Conservation (phyloP, 2,329 filamentous ascomycete species). For the Colletotrichum gigasporum region DNA sequence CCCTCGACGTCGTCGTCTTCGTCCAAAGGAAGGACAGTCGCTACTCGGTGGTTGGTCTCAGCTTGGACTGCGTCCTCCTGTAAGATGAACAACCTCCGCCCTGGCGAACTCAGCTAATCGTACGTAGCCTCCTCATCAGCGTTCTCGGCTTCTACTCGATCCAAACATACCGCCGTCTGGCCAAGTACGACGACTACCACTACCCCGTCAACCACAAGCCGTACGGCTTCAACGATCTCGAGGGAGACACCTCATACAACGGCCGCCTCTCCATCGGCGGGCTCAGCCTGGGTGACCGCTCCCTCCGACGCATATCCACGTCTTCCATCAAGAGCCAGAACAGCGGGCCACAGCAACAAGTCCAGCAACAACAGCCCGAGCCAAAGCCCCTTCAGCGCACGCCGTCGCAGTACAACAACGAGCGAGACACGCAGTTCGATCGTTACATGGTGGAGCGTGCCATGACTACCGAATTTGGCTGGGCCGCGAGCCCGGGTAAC, state of each 20-base stretch:
- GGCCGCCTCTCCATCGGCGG: conserved; percentile 29
- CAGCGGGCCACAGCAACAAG: conserved; percentile 3
- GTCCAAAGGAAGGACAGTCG: conserved; percentile 52
- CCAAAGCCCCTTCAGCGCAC: conserved; percentile 3
- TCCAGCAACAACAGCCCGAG: neutral
- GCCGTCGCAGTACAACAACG: conserved; percentile 36
- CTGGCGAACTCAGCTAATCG: neutral
- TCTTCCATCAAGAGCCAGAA: conserved; percentile 24
- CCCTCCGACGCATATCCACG: conserved; percentile 31
- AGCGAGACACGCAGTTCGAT: conserved; percentile 40
- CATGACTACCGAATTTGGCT: conserved; percentile 45
- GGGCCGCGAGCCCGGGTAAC: conserved; percentile 34
- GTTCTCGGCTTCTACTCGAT: conserved; percentile 56
- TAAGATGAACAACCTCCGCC: conserved; percentile 41
- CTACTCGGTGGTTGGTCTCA: conserved; percentile 60
- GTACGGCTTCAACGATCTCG: conserved; percentile 51
- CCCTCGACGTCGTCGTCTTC: conserved; percentile 62
- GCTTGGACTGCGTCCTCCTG: conserved; percentile 59
- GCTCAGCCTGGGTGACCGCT: conserved; percentile 18
- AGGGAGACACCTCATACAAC: conserved; percentile 32
- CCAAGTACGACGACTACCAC: conserved; percentile 60
- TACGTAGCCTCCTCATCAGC: conserved; percentile 51
- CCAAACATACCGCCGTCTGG: conserved; percentile 56
- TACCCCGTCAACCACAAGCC: conserved; percentile 59
- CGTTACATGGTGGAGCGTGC: conserved; percentile 42